These are phyloP conservation scores for Zasmidium citrigriseum DNA, from an alignment of 2,329 filamentous ascomycete genomes.

Conservation along the genomic window DNA sequence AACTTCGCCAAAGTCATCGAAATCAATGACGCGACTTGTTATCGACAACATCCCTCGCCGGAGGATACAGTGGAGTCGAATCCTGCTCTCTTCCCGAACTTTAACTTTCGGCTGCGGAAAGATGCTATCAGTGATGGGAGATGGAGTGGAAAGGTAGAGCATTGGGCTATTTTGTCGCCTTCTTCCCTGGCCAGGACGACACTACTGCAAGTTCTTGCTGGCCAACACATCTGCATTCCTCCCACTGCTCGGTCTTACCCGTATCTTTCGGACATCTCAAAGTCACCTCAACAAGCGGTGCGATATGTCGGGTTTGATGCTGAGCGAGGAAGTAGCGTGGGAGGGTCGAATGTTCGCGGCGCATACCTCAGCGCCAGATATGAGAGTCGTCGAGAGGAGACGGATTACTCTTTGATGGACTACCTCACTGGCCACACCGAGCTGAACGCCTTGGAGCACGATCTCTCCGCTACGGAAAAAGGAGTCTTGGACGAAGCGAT, in stretches of 20 bases:
- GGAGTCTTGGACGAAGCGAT: constrained; percentile 64
- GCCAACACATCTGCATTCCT: constrained; percentile 73
- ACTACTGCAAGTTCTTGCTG: constrained; percentile 76
- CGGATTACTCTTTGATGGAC: constrained; percentile 80
- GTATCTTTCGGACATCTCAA: constrained; percentile 63
- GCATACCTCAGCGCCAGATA: constrained; percentile 89
- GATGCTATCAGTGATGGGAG: neutral
- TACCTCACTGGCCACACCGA: constrained; percentile 82
- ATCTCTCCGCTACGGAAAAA: constrained; percentile 44
- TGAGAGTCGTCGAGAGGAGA: constrained; percentile 81
- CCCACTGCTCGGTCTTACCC: constrained; percentile 77
- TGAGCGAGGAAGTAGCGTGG: constrained; percentile 58
- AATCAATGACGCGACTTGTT: constrained; percentile 81
- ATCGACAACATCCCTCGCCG: constrained; percentile 67
- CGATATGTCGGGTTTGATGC: constrained; percentile 89
- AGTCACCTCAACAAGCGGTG: constrained; percentile 67
- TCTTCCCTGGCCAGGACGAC: constrained; percentile 79
- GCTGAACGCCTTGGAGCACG: constrained; percentile 69
- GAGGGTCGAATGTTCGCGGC: constrained; percentile 62
- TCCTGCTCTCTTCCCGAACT: constrained; percentile 57
- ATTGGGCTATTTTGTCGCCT: constrained; percentile 84
- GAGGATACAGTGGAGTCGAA: constrained; percentile 40
- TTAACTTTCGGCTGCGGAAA: constrained; percentile 66
- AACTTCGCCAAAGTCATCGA: constrained; percentile 48
- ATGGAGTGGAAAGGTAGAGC: constrained; percentile 43